Evolutionary conservation across 2,329 filamentous ascomycete genomes (phyloP), one percentile per base, ranked within the genome.

Genomic region (Macrophomina tecta): DNA sequence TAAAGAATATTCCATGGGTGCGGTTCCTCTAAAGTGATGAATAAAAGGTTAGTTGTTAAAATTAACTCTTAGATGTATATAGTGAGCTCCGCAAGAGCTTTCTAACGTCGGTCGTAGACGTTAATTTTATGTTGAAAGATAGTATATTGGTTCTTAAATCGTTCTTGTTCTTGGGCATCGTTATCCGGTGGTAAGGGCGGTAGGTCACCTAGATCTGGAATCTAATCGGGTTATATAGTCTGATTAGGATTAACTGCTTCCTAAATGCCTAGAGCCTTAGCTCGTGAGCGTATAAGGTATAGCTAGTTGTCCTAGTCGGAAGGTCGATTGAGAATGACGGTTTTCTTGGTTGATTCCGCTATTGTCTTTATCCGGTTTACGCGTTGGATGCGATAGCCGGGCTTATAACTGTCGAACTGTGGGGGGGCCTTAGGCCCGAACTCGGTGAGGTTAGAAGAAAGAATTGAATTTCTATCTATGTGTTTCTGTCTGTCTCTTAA

Each of bases 261-360:
- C 49, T 14, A 52, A 52, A 52, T 52, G 30, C 49, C 18, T 52
- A 52, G 49, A 28, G 49, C 49, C 30, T 28, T 52, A 28, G 49
- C 30, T 28, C 49, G 49, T 32, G 18, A 52, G 18, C 49, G 49
- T 28, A 52, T 28, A 52, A 52, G 49, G 49, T 52, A 38, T 11
- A 38, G 36, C 36, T 11, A 38, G 36, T 38, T 38, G 11, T 38
- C 36, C 36, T 38, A 38, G 36, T 38, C 36, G n/a, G 45, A 48
- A 28, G 45, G 36, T 38, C 36, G 36, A 38, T 38, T 23, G 8
- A 28, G 14, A 48, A 23, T 48, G 45, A 48, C 45, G 2, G 36
- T 38, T 38, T 38, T 38, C 36, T 38, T 38, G 36, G 36, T 38
- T 38, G 36, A 38, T 38, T 38, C 36, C 36, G 36, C 11, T 11